These are phyloP conservation scores for Phytophthora constricta DNA, from an alignment of 352 stramenopile genomes.

Conservation along the genomic window DNA sequence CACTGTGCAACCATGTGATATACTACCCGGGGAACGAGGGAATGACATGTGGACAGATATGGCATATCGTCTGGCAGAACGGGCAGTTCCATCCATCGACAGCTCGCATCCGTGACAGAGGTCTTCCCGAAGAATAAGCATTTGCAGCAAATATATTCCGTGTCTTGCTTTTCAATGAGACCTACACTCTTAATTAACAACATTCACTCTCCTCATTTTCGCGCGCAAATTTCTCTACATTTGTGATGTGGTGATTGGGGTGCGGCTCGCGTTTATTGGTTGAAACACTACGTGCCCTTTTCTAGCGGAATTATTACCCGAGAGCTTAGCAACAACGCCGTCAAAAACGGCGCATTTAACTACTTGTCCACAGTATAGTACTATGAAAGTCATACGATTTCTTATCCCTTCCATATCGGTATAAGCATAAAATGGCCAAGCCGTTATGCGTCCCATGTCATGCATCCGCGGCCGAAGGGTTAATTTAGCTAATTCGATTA, in stretches of 20 bases:
- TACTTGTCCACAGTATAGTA: background rate
- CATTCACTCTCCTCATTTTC: background rate
- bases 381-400: background rate
- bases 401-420: background rate
- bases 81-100: background rate
- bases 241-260: background rate
- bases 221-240: background rate
- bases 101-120: background rate
- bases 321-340: background rate
- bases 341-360: background rate
- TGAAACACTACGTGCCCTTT: background rate
- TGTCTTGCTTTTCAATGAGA: background rate
- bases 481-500: background rate
- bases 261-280: background rate
- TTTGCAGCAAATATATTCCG: background rate
- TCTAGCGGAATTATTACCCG: background rate
- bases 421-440: background rate
- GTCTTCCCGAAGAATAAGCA: background rate
- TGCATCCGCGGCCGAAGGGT: background rate
- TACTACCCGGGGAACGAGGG: background rate
- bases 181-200: background rate
- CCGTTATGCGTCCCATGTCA: background rate
- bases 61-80: background rate
- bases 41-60: constrained; percentile 7
- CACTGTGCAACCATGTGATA: constrained; percentile 1